These are phyloP conservation scores for Mesembryanthemum crystallinum DNA, from an alignment of 148 eudicot species.

Conservation along the genomic window DNA sequence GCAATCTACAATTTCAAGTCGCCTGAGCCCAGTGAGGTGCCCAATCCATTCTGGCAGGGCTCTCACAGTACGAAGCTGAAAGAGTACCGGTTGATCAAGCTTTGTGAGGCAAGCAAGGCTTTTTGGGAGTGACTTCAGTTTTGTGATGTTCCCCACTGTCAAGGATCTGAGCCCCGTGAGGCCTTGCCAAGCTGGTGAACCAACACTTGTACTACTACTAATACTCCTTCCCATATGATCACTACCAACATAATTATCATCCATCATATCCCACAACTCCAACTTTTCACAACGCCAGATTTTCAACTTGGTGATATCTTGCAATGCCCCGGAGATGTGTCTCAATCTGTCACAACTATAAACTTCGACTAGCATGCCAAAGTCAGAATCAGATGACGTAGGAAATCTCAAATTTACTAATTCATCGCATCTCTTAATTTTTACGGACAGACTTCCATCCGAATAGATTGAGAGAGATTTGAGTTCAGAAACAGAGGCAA, in stretches of 20 bases:
- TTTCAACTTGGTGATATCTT: background rate
- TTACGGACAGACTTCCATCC: background rate
- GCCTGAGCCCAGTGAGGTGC: background rate
- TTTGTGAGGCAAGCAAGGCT: background rate
- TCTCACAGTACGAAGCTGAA: background rate
- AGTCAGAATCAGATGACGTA: no score
- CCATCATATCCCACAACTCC: background rate
- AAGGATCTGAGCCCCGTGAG: background rate
- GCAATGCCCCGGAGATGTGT: background rate
- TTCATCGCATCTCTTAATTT: background rate
- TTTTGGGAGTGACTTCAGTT: background rate
- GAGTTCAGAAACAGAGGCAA: background rate
- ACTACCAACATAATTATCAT: background rate
- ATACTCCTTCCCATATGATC: background rate
- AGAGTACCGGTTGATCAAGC: background rate
- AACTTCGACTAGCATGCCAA: background rate
- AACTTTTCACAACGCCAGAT: background rate
- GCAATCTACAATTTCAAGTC: background rate
- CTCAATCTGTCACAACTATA: background rate
- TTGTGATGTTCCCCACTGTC: background rate
- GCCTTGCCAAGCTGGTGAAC: background rate
- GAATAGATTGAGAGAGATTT: background rate
- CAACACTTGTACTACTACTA: background rate
- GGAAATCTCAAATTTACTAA: background rate
- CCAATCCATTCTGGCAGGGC: no score